phyloP scores from a whole-genome alignment of 2,329 filamentous ascomycete genomes.

The Esteya vermicola region DNA sequence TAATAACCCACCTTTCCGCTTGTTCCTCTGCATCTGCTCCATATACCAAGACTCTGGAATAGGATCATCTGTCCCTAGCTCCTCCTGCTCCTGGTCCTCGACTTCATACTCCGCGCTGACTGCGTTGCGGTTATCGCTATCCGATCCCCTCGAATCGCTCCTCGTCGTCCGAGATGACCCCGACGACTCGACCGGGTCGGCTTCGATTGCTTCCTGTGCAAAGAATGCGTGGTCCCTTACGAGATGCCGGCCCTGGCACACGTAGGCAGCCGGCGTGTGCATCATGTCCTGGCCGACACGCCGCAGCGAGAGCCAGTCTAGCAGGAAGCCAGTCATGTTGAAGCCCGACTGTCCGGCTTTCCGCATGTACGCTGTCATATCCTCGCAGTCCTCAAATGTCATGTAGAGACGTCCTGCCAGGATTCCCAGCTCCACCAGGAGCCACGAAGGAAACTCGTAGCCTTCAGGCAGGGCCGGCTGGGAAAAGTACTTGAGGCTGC shows the following conservation, averaged over 20 bases:
- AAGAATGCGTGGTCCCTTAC: constrained; percentile 38
- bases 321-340: constrained; percentile 30
- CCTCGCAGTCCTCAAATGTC: constrained; percentile 28
- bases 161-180: too few relatives aligned
- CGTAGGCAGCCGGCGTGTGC: constrained; percentile 43
- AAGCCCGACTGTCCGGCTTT: constrained; percentile 9
- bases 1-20: too few relatives aligned
- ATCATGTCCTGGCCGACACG: constrained; percentile 41
- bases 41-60: too few relatives aligned
- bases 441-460: constrained; percentile 33
- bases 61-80: too few relatives aligned
- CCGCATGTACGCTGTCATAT: constrained; percentile 18
- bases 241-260: constrained; percentile 37
- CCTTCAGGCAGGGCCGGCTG: constrained; percentile 28
- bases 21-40: too few relatives aligned
- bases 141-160: too few relatives aligned
- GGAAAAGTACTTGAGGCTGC: constrained; percentile 34
- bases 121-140: too few relatives aligned
- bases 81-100: too few relatives aligned
- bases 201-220: not conserved
- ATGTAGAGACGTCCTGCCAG: constrained; percentile 48
- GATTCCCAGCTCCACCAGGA: constrained; percentile 44
- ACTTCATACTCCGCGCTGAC: too few relatives aligned
- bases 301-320: constrained; percentile 41
- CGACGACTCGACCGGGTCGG: too few relatives aligned